A percentile compares a stretch with the other conserved stretches of the same genome.
Evolutionary conservation across 2,329 filamentous ascomycete species (phyloP).

Genomic region (Ophiostoma tasmaniense): DNA sequence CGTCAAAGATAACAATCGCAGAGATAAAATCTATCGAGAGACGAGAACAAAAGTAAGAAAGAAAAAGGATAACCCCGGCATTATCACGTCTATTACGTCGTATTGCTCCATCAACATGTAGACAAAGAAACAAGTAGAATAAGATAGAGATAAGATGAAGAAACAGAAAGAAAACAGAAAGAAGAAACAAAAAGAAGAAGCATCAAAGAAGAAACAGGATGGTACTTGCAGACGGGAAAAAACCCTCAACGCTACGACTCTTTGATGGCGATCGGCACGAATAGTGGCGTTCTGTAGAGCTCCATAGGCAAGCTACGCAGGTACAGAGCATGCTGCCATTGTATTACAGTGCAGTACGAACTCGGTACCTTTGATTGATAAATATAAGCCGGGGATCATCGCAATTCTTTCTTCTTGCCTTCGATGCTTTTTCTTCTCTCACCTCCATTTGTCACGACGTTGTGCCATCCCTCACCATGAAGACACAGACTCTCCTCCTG

Average conservation of each 20-base stretch:
- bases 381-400: not conserved
- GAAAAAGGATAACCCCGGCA: not conserved
- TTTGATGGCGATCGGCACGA: conserved; percentile 1
- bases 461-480: not conserved
- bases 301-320: conserved; percentile 1
- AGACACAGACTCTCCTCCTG: not conserved
- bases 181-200: not conserved
- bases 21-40: not conserved
- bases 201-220: not conserved
- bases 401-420: not conserved
- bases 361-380: not conserved
- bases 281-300: not conserved
- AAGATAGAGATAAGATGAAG: not conserved
- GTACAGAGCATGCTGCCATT: not conserved
- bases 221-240: not conserved
- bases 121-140: not conserved
- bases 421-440: not conserved
- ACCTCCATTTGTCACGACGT: not conserved
- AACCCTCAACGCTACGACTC: not conserved
- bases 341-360: not conserved
- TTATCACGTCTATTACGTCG: not conserved
- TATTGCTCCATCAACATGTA: not conserved
- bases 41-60: not conserved
- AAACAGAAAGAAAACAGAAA: not conserved
- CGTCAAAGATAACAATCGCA: not conserved